Evolutionary conservation across 352 stramenopile genomes (phyloP).

Genomic region (Phytopythium kandeliae): DNA sequence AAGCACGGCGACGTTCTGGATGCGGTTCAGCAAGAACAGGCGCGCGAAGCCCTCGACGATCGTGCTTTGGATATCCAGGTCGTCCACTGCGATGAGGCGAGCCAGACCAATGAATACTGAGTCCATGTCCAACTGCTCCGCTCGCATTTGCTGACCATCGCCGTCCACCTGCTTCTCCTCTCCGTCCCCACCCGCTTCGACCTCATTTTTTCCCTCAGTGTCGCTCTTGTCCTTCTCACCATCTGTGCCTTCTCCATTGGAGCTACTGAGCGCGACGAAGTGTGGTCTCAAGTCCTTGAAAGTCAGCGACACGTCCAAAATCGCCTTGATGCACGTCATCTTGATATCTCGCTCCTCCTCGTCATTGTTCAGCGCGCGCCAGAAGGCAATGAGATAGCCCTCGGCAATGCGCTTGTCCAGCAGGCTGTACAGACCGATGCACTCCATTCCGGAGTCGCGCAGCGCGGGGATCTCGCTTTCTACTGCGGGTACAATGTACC

Average conservation of each 20-base stretch:
- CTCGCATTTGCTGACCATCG: background rate
- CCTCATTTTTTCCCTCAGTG: slow-evolving; percentile 19
- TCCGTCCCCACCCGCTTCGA: too few relatives aligned
- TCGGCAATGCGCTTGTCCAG: slow-evolving; percentile 66
- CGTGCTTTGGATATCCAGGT: slow-evolving; percentile 65
- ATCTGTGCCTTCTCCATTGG: slow-evolving; percentile 1
- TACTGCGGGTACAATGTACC: slow-evolving; percentile 73
- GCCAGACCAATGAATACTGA: slow-evolving; percentile 55
- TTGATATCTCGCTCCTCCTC: slow-evolving; percentile 77
- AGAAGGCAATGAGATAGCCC: slow-evolving; percentile 71
- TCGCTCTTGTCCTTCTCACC: slow-evolving; percentile 12
- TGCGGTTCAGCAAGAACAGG: slow-evolving; percentile 66
- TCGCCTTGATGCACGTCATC: slow-evolving; percentile 65
- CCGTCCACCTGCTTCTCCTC: slow-evolving; percentile 14
- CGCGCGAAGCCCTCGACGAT: slow-evolving; percentile 77
- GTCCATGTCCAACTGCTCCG: slow-evolving; percentile 47
- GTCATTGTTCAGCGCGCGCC: slow-evolving; percentile 68
- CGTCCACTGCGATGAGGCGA: slow-evolving; percentile 42
- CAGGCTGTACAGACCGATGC: slow-evolving; percentile 62
- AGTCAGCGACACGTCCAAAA: slow-evolving; percentile 64
- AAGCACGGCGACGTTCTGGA: slow-evolving; percentile 54
- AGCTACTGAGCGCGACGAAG: slow-evolving; percentile 21
- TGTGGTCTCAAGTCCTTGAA: slow-evolving; percentile 53
- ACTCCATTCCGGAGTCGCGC: slow-evolving; percentile 67
- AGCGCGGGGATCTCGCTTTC: slow-evolving; percentile 71